Base-by-base conservation (phyloP, 768 basidiomycete species). In the Saitozyma podzolica region DNA sequence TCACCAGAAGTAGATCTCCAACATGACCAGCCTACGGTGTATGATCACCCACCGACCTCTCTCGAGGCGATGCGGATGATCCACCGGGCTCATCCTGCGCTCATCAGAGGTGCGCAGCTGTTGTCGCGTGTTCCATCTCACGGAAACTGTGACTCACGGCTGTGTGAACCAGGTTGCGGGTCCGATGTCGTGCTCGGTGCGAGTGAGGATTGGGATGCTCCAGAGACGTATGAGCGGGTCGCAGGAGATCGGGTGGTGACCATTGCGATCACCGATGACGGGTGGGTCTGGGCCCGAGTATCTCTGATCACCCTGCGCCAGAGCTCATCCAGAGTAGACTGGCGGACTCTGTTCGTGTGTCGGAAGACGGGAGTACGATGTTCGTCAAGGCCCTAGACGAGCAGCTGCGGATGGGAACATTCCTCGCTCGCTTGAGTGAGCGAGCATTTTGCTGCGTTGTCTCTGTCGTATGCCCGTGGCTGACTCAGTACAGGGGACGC, bases 241-340 rank as follows among this genome's bases (percentile, higher is more conserved):
- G 72, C 90, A 84, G 86, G 83, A 3, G 78, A 84, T 5, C 77
- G 77, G 37, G 57, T 66, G 40, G 83, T 93, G 45, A 88, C 89
- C 8, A 85, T 94, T 40, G 89, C 91, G 1, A 83, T 89, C 48
- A 93, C 92, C 6, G 90, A 91, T 0, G 86, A 91, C 64, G 92
- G 91, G 92, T 91, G 65, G 66, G 84, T 62, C 13, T 45, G 19
- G 52, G 9, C 50, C 54, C 71, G 66, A 47, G 39, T 19, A 1
- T 8, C 2, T 54, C 3, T 29, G 42, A 39, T 41, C 59, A 69
- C 61, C 61, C 53, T 62, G 57, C 52, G 50, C 50, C 59, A 7
- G 51, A 62, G 61, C 53, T 40, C 39, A 48, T 11, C 45, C 29
- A 6, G 40, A 14, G 50, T 68, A 90, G 90, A 19, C 85, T 85